phyloP scores from a whole-genome alignment of 768 basidiomycete genomes.

The Tephrocybe sp. region DNA sequence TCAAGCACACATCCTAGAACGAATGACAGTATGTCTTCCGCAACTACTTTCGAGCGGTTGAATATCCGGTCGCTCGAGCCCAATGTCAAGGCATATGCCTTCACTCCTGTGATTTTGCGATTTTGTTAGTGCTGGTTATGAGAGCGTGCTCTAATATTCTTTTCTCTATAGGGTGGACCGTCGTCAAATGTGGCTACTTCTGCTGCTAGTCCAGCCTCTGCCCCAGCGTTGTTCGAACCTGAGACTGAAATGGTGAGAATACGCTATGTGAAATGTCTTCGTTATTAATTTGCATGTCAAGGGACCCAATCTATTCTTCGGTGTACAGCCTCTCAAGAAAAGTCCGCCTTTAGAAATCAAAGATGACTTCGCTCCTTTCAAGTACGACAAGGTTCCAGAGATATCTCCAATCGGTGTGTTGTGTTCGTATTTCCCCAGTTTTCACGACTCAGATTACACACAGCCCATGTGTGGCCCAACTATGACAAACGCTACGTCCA shows the following conservation, averaged over 20 bases:
- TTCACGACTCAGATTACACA: background rate
- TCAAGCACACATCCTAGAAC: slow-evolving; percentile 8
- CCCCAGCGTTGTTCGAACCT: slow-evolving; percentile 60
- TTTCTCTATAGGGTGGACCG: slow-evolving; percentile 40
- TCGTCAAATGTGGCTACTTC: slow-evolving; percentile 45
- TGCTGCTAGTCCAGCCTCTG: slow-evolving; percentile 42
- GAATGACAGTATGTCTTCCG: slow-evolving; percentile 50
- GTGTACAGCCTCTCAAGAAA: slow-evolving; percentile 75
- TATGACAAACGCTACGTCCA: slow-evolving; percentile 82
- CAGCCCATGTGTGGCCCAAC: slow-evolving; percentile 85
- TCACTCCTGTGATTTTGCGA: slow-evolving; percentile 58
- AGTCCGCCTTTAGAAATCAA: slow-evolving; percentile 78
- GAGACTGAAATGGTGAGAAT: slow-evolving; percentile 55
- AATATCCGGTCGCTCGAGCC: slow-evolving; percentile 93
- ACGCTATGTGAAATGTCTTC: background rate
- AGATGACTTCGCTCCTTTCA: slow-evolving; percentile 98
- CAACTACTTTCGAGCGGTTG: slow-evolving; percentile 56
- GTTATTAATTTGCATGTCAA: slow-evolving; percentile 30
- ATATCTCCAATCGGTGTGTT: slow-evolving; percentile 72
- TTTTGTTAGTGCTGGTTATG: slow-evolving; percentile 24
- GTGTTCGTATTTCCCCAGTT: background rate
- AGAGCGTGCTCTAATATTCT: slow-evolving; percentile 20
- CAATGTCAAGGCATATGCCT: slow-evolving; percentile 75
- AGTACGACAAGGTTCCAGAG: slow-evolving; percentile 78
- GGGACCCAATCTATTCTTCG: slow-evolving; percentile 88